These are phyloP conservation scores for Chiua sp. DNA, from an alignment of 1,284 basidiomycete species.

Conservation along the genomic window DNA sequence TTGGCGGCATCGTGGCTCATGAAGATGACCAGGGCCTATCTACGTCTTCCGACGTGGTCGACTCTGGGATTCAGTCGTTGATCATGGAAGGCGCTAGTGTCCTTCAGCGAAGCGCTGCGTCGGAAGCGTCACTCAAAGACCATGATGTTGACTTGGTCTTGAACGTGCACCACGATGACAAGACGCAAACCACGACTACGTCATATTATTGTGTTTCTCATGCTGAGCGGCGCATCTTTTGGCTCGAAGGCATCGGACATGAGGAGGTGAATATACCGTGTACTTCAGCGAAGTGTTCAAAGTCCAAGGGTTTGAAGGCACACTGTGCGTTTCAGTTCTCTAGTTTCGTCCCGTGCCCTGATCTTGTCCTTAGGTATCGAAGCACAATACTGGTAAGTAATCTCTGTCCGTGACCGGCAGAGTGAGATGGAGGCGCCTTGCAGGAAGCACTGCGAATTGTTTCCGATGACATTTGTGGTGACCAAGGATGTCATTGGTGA, in stretches of 20 bases:
- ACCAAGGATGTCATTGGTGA: slow-evolving; percentile 22
- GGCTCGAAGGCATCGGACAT: slow-evolving; percentile 31
- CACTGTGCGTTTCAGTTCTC: slow-evolving; percentile 27
- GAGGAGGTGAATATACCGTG: slow-evolving; percentile 23
- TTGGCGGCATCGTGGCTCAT: neutral
- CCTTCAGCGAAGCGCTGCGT: slow-evolving; percentile 7
- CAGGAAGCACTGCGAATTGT: slow-evolving; percentile 38
- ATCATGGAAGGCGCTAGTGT: slow-evolving; percentile 17
- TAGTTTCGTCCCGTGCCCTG: neutral
- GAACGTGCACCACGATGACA: slow-evolving; percentile 8
- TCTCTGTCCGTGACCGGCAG: too few species aligned
- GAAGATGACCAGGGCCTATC: slow-evolving; percentile 18
- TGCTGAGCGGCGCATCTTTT: slow-evolving; percentile 32
- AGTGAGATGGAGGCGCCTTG: neutral
- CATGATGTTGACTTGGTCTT: slow-evolving; percentile 24
- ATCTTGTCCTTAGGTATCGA: slow-evolving; percentile 27
- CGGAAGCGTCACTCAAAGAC: slow-evolving; percentile 12
- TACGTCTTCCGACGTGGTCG: slow-evolving; percentile 25
- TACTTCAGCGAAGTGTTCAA: slow-evolving; percentile 23
- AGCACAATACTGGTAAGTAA: slow-evolving; percentile 36
- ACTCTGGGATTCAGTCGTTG: slow-evolving; percentile 2
- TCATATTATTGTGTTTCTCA: slow-evolving; percentile 37
- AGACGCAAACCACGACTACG: neutral
- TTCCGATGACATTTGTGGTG: slow-evolving; percentile 30
- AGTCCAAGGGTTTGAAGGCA: slow-evolving; percentile 6